phyloP scores from a whole-genome alignment of 768 basidiomycete species.

The Boletus sp. region DNA sequence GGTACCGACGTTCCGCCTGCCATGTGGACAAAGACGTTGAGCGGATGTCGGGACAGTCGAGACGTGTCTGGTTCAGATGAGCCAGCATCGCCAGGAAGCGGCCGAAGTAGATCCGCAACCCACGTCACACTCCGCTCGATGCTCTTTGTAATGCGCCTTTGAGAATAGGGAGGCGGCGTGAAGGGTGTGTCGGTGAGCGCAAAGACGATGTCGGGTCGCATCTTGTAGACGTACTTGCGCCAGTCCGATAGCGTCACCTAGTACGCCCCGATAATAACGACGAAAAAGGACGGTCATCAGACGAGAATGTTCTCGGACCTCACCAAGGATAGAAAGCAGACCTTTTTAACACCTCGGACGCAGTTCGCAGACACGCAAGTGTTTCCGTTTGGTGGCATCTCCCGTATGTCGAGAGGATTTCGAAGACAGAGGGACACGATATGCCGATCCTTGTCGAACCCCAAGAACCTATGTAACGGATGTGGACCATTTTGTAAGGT shows the following conservation, averaged over 20 bases:
- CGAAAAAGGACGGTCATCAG: background rate
- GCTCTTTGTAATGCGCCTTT: slow-evolving; percentile 74
- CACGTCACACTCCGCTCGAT: slow-evolving; percentile 66
- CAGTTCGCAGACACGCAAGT: slow-evolving; percentile 52
- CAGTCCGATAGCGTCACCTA: slow-evolving; percentile 59
- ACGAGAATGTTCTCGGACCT: background rate
- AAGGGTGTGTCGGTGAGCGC: slow-evolving; percentile 70
- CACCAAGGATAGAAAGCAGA: slow-evolving; percentile 24
- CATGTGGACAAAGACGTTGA: slow-evolving; percentile 67
- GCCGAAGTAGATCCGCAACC: slow-evolving; percentile 53
- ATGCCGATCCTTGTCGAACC: slow-evolving; percentile 46
- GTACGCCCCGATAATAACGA: background rate
- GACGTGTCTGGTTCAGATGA: background rate
- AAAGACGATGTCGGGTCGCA: slow-evolving; percentile 66
- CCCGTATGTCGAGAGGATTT: slow-evolving; percentile 59
- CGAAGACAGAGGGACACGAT: slow-evolving; percentile 59
- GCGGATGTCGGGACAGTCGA: slow-evolving; percentile 16
- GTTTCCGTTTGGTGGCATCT: slow-evolving; percentile 73
- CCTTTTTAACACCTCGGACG: slow-evolving; percentile 70
- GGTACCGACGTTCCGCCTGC: slow-evolving; percentile 52
- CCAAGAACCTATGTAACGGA: slow-evolving; percentile 66
- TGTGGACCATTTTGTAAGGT: slow-evolving; percentile 49
- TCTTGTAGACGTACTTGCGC: slow-evolving; percentile 48
- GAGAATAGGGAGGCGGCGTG: slow-evolving; percentile 63
- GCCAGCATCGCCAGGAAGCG: slow-evolving; percentile 4